Evolutionary conservation across 768 basidiomycete species (phyloP).

Genomic region (Pholiota molesta): DNA sequence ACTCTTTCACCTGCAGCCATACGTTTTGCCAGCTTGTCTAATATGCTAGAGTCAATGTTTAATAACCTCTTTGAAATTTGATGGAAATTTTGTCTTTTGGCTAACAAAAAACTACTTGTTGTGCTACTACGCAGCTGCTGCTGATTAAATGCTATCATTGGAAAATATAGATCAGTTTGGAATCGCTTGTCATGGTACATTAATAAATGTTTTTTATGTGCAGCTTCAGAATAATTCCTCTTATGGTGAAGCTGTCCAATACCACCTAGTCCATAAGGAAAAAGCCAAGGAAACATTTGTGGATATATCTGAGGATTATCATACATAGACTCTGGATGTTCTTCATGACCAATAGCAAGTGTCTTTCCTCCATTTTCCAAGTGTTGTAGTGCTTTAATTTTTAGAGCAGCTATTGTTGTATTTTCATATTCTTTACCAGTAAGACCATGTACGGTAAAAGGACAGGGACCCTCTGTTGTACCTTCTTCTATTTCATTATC

Average conservation of each 20-base stretch:
- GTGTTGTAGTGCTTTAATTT: constrained; percentile 28
- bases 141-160: constrained; percentile 42
- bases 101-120: constrained; percentile 27
- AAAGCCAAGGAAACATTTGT: constrained; percentile 43
- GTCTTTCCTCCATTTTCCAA: constrained; percentile 27
- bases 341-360: constrained; percentile 31
- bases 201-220: constrained; percentile 31
- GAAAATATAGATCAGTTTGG: constrained; percentile 38
- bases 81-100: constrained; percentile 27
- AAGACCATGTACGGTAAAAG: constrained; percentile 41
- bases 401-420: constrained; percentile 20
- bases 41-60: constrained; percentile 24
- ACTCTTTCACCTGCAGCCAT: constrained; percentile 26
- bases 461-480: constrained; percentile 30
- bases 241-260: constrained; percentile 18
- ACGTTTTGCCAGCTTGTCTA: constrained; percentile 20
- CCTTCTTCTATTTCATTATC: constrained; percentile 32
- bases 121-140: constrained; percentile 35
- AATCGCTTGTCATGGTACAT: constrained; percentile 44
- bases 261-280: constrained; percentile 40
- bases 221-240: constrained; percentile 14
- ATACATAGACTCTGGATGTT: constrained; percentile 31
- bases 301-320: constrained; percentile 40
- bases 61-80: constrained; percentile 27
- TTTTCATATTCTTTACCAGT: constrained; percentile 26